These are phyloP conservation scores for Phoenix dactylifera DNA, from an alignment of 176 grass and related monocot species.

Conservation along the genomic window DNA sequence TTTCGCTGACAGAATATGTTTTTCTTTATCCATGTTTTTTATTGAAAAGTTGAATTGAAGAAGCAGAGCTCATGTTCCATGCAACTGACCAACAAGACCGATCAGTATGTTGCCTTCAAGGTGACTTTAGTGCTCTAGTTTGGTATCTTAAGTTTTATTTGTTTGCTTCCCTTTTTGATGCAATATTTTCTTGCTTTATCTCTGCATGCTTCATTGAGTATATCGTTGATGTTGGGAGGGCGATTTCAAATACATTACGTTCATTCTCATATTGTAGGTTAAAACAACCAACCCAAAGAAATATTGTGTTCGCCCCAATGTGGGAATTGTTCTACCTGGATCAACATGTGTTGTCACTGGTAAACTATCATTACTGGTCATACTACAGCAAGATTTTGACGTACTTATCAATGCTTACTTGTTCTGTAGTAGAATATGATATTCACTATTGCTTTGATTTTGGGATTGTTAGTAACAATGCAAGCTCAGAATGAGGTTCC, in stretches of 20 bases:
- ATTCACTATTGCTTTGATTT: no score
- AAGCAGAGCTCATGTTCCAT: conserved; percentile 95
- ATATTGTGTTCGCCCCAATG: conserved; percentile 86
- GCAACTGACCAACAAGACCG: conserved; percentile 55
- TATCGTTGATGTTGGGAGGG: no score
- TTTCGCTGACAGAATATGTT: no score
- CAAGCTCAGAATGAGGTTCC: conserved; percentile 67
- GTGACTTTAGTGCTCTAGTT: conserved; percentile 19
- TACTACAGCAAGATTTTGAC: not conserved
- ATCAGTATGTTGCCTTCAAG: conserved; percentile 77
- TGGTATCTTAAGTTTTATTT: not conserved
- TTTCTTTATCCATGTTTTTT: not conserved
- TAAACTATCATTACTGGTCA: conserved; percentile 16
- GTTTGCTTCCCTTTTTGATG: not conserved
- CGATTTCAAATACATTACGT: no score
- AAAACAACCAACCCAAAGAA: conserved; percentile 95
- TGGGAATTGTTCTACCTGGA: conserved; percentile 55
- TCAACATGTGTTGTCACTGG: conserved; percentile 73
- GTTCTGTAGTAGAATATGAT: no score
- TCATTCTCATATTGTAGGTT: conserved; percentile 34
- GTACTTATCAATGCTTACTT: not conserved
- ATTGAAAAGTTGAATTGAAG: conserved; percentile 54
- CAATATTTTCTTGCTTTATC: no score
- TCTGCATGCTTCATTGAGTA: no score
- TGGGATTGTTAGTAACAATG: conserved; percentile 55